Percentiles rank a stretch among this genome's conserved stretches.
phyloP scores from a whole-genome alignment of 176 grass and related monocot genomes.

The Canna indica region DNA sequence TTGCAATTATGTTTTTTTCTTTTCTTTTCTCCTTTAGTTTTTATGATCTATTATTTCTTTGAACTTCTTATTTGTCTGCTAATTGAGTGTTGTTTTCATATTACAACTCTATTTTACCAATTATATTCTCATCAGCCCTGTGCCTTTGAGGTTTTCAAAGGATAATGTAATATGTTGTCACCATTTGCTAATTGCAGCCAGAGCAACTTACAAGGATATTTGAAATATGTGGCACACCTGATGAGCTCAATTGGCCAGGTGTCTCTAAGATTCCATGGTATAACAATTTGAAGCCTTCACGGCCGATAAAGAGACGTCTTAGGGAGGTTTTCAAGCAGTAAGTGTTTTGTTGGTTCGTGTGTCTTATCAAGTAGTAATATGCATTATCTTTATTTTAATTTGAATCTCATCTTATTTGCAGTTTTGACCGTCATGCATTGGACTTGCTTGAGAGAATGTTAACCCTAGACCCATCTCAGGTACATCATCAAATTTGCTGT shows the following conservation, averaged over 20 bases:
- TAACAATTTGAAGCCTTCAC: conserved; percentile 75
- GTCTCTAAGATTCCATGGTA: conserved; percentile 90
- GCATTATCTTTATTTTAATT: neutral
- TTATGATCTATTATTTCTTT: no score
- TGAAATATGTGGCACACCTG: conserved; percentile 85
- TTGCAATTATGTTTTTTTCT: no score
- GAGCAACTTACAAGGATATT: conserved; percentile 82
- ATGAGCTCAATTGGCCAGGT: conserved; percentile 73
- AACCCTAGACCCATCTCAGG: conserved; percentile 62
- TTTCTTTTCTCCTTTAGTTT: no score
- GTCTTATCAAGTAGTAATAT: neutral
- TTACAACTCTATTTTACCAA: no score
- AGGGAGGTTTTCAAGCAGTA: conserved; percentile 82
- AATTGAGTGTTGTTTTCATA: no score
- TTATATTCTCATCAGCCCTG: no score
- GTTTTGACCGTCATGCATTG: conserved; percentile 78
- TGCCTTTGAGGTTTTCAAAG: neutral
- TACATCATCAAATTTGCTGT: conserved; percentile 7
- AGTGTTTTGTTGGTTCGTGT: conserved; percentile 10
- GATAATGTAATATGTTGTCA: neutral
- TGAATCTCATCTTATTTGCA: conserved; percentile 20
- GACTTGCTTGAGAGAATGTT: conserved; percentile 82
- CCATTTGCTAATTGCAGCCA: conserved; percentile 31
- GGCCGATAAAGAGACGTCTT: conserved; percentile 52
- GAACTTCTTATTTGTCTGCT: no score